These are phyloP conservation scores for Trebouxia gelatinosa DNA, from an alignment of 163 green algal genomes.

Conservation along the genomic window DNA sequence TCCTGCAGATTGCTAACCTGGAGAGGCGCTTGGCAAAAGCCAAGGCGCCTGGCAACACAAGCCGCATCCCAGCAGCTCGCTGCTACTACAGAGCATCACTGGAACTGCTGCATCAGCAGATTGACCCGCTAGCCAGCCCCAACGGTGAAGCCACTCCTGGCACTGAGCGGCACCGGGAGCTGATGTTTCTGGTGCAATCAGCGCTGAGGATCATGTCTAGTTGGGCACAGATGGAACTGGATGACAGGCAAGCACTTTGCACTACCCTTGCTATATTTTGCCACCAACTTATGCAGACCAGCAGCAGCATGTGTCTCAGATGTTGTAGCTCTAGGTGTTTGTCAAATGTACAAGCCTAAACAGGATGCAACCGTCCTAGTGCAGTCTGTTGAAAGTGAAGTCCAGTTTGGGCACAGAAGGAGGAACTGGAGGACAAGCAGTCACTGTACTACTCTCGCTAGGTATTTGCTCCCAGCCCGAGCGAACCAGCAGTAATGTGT, in stretches of 20 bases:
- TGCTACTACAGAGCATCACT: constrained; percentile 6
- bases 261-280: no score
- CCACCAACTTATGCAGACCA: no score
- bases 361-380: no score
- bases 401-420: no score
- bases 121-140: background rate
- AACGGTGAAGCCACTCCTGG: background rate
- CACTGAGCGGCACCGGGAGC: background rate
- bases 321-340: background rate
- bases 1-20: constrained; percentile 24
- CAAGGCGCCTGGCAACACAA: no score
- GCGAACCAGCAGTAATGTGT: no score
- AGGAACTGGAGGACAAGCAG: no score
- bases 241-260: background rate
- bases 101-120: background rate
- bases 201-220: constrained; percentile 1
- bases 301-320: background rate
- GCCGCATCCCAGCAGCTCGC: constrained; percentile 16
- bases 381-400: no score
- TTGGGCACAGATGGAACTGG: constrained; percentile 4
- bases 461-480: no score
- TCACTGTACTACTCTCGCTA: no score
- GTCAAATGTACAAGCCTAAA: no score
- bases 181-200: background rate
- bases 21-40: background rate